Evolutionary conservation across 306 rosid genomes (phyloP).

Genomic region (Herpetospermum pedunculosum): DNA sequence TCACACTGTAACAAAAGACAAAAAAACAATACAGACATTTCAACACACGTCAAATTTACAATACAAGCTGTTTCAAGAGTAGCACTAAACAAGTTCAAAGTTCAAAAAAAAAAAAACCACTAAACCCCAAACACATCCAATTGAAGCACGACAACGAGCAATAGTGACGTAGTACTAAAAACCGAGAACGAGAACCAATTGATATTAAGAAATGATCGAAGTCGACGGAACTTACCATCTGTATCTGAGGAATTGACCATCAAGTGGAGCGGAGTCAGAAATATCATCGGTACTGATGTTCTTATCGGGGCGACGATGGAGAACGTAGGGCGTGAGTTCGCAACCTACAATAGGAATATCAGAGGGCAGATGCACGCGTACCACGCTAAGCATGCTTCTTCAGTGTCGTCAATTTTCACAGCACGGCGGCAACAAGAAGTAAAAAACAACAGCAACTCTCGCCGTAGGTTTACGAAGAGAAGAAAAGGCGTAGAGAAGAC

Average conservation of each 20-base stretch:
- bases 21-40: not conserved
- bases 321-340: slow-evolving; percentile 93
- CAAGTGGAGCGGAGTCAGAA: slow-evolving; percentile 61
- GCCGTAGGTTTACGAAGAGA: slow-evolving; percentile 16
- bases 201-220: not conserved
- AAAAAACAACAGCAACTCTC: slow-evolving; percentile 14
- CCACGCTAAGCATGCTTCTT: slow-evolving; percentile 96
- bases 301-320: slow-evolving; percentile 62
- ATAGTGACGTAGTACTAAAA: not conserved
- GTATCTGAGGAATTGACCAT: slow-evolving; percentile 78
- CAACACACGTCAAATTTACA: not conserved
- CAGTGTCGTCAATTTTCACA: slow-evolving; percentile 38
- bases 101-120: not conserved
- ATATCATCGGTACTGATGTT: slow-evolving; percentile 51
- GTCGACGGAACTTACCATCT: slow-evolving; percentile 69
- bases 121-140: not conserved
- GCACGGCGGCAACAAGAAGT: slow-evolving; percentile 9
- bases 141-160: not conserved
- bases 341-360: slow-evolving; percentile 98
- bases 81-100: not conserved
- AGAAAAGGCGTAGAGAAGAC: slow-evolving; percentile 24
- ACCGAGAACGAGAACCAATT: not conserved
- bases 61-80: not conserved
- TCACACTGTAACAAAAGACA: not conserved
- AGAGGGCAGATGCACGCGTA: slow-evolving; percentile 90